phyloP scores from a whole-genome alignment of 257 asterid genomes.

The Solanum sejunctum region DNA sequence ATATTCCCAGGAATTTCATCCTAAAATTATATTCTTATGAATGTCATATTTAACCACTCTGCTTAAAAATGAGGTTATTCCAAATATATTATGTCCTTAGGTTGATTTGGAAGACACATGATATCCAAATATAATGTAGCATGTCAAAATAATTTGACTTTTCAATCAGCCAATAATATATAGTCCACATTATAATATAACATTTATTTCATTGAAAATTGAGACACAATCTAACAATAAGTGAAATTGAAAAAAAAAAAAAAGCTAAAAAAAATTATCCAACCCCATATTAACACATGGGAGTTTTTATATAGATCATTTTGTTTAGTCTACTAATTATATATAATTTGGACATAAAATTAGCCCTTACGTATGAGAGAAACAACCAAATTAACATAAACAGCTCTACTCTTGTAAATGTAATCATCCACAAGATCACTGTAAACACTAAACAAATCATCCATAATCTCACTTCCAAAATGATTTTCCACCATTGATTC shows the following conservation, averaged over 20 bases:
- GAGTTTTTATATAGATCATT: neutral
- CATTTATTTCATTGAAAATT: neutral
- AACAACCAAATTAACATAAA: conserved; percentile 30
- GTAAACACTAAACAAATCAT: conserved; percentile 36
- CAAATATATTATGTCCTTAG: neutral
- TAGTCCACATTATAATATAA: neutral
- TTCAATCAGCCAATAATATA: neutral
- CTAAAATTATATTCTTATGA: neutral
- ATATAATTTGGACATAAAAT: neutral
- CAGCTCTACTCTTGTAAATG: conserved; percentile 11
- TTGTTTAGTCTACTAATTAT: neutral
- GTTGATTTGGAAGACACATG: neutral
- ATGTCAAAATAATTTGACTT: neutral
- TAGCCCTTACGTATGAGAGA: conserved; percentile 21
- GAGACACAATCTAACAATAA: neutral
- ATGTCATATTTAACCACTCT: neutral
- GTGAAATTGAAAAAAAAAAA: neutral
- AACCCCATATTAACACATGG: neutral
- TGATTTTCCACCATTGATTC: conserved; percentile 44
- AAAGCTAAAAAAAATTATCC: neutral
- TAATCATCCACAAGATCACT: conserved; percentile 27
- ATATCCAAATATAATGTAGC: neutral
- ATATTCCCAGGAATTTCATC: neutral
- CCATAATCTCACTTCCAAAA: conserved; percentile 38
- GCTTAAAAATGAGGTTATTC: neutral